A percentile compares a stretch with the other conserved stretches of the same genome.
Conservation (phyloP, 768 basidiomycete genomes). For the Tylopilus sp. region DNA sequence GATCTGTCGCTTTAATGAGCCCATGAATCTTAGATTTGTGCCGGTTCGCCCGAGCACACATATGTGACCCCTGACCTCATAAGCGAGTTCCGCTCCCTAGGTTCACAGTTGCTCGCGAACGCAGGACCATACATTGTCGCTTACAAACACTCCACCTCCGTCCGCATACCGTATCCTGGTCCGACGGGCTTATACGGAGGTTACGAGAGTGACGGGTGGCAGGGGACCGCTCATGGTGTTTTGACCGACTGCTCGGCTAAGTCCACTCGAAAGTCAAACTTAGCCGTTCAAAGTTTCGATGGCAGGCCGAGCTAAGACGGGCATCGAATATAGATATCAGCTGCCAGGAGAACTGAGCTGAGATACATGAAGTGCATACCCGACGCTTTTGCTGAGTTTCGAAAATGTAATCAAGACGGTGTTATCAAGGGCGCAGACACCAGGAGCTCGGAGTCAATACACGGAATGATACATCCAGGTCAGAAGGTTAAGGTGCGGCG, state of each 20-base stretch:
- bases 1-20: slow-evolving; percentile 15
- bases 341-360: slow-evolving; percentile 10
- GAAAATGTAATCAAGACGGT: no score
- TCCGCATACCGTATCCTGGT: not conserved
- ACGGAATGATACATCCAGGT: not conserved
- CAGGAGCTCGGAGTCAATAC: not conserved
- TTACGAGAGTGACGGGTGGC: not conserved
- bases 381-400: slow-evolving; percentile 1
- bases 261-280: slow-evolving; percentile 3
- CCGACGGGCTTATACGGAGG: not conserved
- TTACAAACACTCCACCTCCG: not conserved
- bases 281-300: slow-evolving; percentile 15
- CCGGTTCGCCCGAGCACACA: slow-evolving; percentile 4
- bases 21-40: slow-evolving; percentile 31
- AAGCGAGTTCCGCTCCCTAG: slow-evolving; percentile 10
- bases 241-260: not conserved
- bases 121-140: not conserved
- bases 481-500: not conserved
- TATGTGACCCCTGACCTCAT: slow-evolving; percentile 20
- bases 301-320: not conserved
- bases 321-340: not conserved
- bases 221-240: not conserved
- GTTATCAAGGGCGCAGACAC: not conserved
- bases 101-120: not conserved
- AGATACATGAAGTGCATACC: slow-evolving; percentile 3